Percentiles rank a stretch among this genome's conserved stretches.
phyloP scores from a whole-genome alignment of 345 rosid genomes.

The Aquilaria malaccensis region DNA sequence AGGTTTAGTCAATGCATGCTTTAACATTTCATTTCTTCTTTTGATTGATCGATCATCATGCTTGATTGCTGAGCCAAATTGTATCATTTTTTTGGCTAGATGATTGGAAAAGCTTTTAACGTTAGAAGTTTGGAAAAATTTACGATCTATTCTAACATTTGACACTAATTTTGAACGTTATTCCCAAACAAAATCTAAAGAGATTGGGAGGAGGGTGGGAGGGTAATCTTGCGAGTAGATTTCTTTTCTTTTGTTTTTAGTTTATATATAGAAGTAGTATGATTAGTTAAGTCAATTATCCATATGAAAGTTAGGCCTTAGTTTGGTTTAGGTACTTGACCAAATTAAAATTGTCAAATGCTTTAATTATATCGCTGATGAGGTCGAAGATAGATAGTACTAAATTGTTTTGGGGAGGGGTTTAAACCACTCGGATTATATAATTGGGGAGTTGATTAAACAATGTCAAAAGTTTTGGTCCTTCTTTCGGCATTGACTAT shows the following conservation, averaged over 20 bases:
- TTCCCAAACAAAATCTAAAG: too few relatives aligned
- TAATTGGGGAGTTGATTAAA: neutral
- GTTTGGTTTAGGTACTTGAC: slow-evolving; percentile 7
- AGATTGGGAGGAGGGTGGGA: too few relatives aligned
- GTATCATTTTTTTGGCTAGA: too few relatives aligned
- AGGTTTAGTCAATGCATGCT: neutral
- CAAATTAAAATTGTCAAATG: neutral
- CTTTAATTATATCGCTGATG: neutral
- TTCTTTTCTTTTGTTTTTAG: too few relatives aligned
- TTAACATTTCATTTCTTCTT: neutral
- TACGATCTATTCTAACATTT: too few relatives aligned
- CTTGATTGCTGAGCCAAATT: too few relatives aligned
- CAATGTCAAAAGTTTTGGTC: neutral
- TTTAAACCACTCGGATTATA: neutral
- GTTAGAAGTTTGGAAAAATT: too few relatives aligned
- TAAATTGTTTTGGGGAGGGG: neutral
- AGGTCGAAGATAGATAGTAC: neutral
- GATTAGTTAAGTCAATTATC: neutral
- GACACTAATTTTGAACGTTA: too few relatives aligned
- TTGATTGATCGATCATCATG: too few relatives aligned
- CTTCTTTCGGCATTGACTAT: slow-evolving; percentile 19
- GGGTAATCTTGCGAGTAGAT: too few relatives aligned
- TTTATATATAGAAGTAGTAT: too few relatives aligned
- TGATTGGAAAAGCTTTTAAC: too few relatives aligned
- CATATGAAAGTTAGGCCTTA: neutral